phyloP scores from a whole-genome alignment of 768 basidiomycete species.

The Aureoboletus auriporus region DNA sequence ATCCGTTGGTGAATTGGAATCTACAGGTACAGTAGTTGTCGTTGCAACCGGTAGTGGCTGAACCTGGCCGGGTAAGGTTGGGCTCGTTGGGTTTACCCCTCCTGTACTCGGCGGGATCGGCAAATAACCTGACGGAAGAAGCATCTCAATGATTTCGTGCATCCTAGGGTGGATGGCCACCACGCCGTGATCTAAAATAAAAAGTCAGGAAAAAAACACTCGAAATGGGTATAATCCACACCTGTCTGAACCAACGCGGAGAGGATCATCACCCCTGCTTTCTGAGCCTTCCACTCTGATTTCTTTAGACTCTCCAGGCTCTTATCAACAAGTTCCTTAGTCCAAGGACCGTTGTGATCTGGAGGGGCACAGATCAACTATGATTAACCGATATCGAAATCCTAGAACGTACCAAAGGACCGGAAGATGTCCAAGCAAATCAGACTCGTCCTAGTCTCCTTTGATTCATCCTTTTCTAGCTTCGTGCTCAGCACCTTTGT shows the following conservation, averaged over 20 bases:
- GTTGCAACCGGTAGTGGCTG: not conserved
- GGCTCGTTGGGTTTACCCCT: not conserved
- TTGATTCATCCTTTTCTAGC: slow-evolving; percentile 8
- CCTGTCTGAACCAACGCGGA: slow-evolving; percentile 19
- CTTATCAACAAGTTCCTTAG: slow-evolving; percentile 8
- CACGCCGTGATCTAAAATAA: slow-evolving; percentile 12
- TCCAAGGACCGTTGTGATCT: slow-evolving; percentile 13
- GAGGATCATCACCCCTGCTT: slow-evolving; percentile 21
- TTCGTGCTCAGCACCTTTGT: slow-evolving; percentile 15
- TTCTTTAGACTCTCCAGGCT: slow-evolving; percentile 5
- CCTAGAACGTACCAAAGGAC: slow-evolving; percentile 12
- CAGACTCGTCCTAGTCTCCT: slow-evolving; percentile 20
- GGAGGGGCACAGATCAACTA: not conserved
- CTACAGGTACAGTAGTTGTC: not conserved
- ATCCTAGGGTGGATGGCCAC: slow-evolving; percentile 3
- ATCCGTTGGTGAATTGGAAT: not conserved
- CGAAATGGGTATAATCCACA: not conserved
- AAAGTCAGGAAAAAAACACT: not conserved
- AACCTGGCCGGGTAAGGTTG: not conserved
- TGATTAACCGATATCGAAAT: not conserved
- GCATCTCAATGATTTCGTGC: slow-evolving; percentile 15
- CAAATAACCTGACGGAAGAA: slow-evolving; percentile 12
- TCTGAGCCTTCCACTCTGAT: slow-evolving; percentile 14
- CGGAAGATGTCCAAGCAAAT: slow-evolving; percentile 21
- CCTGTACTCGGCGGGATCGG: not conserved